phyloP scores from a whole-genome alignment of 164 flowering plant species.

The Sextonia rubra region DNA sequence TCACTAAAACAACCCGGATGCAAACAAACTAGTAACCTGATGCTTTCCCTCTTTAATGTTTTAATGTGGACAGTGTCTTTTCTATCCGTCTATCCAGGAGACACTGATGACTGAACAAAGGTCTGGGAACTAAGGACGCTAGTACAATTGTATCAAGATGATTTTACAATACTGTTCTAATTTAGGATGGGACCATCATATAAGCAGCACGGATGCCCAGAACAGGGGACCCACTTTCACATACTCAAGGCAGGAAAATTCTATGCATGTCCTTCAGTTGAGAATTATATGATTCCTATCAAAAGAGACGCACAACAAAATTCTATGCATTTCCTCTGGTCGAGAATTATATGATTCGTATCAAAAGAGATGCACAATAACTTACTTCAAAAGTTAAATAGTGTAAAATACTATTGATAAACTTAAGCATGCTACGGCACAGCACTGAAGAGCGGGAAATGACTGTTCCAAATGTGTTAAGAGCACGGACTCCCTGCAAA shows the following conservation, averaged over 20 bases:
- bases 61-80: no score
- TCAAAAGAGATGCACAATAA: not conserved
- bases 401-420: slow-evolving; percentile 90
- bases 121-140: no score
- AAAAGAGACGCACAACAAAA: not conserved
- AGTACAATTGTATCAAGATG: not conserved
- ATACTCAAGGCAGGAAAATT: not conserved
- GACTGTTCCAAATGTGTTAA: slow-evolving; percentile 66
- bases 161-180: not conserved
- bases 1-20: no score
- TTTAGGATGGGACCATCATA: not conserved
- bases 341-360: not conserved
- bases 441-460: slow-evolving; percentile 76
- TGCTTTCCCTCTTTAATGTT: no score
- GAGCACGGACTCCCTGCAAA: slow-evolving; percentile 69
- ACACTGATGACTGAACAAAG: no score
- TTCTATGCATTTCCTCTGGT: not conserved
- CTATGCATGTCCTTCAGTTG: not conserved
- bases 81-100: no score
- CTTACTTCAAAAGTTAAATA: slow-evolving; percentile 92
- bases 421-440: slow-evolving; percentile 91
- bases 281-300: not conserved
- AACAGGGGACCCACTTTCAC: not conserved
- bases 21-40: no score
- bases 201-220: not conserved